Percentiles rank a stretch among this genome's conserved stretches.
phyloP scores from a whole-genome alignment of 768 basidiomycete species.

The Butyriboletus loyo region DNA sequence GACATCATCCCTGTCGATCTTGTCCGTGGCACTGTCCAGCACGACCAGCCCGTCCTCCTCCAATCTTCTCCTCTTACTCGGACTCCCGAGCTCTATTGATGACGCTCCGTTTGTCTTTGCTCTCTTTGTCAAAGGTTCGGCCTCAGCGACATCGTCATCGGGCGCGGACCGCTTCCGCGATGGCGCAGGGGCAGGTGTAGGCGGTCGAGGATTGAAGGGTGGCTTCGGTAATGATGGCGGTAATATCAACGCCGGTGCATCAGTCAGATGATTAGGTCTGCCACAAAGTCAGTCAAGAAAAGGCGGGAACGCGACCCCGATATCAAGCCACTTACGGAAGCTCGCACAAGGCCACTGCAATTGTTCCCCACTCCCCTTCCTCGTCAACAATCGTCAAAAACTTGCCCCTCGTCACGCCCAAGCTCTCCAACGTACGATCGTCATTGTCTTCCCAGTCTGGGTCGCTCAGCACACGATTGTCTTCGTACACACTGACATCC shows the following conservation, averaged over 20 bases:
- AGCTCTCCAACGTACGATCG: constrained; percentile 73
- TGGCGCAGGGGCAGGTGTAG: constrained; percentile 40
- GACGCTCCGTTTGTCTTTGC: constrained; percentile 34
- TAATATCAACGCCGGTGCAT: constrained; percentile 56
- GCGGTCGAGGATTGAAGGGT: constrained; percentile 38
- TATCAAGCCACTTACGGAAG: constrained; percentile 58
- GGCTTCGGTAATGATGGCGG: constrained; percentile 65
- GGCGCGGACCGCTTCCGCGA: constrained; percentile 56
- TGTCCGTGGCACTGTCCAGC: constrained; percentile 56
- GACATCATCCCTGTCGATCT: constrained; percentile 53
- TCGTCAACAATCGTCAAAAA: constrained; percentile 90
- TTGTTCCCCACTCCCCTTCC: constrained; percentile 69
- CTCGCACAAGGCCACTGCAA: constrained; percentile 64
- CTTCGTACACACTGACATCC: constrained; percentile 86
- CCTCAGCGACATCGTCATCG: constrained; percentile 55
- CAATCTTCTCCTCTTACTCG: constrained; percentile 60
- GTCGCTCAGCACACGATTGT: constrained; percentile 81
- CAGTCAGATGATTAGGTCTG: constrained; percentile 55
- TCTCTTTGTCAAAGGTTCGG: constrained; percentile 60
- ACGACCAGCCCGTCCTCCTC: constrained; percentile 76
- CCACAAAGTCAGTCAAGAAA: neutral
- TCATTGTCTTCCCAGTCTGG: constrained; percentile 93
- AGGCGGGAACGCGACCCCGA: neutral
- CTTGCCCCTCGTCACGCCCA: constrained; percentile 78
- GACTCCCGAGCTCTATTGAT: constrained; percentile 37